Percentiles rank a stretch among this genome's conserved stretches.
Conservation (phyloP, 805 yeast genomes). For the Ogataea nonfermentans region DNA sequence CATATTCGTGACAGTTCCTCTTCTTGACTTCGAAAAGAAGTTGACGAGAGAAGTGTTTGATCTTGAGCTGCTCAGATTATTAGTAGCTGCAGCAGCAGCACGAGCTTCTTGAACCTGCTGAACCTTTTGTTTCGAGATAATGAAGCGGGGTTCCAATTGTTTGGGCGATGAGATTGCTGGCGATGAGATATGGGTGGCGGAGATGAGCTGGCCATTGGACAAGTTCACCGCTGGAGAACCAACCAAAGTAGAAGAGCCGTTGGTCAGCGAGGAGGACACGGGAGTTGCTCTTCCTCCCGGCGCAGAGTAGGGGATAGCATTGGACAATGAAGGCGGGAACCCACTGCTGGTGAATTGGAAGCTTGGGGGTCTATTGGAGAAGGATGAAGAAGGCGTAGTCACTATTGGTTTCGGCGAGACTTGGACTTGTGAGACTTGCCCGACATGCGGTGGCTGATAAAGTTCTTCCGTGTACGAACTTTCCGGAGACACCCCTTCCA, state of each 20-base stretch:
- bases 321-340: constrained; percentile 45
- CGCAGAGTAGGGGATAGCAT: constrained; percentile 67
- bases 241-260: constrained; percentile 2
- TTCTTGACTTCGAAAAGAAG: constrained; percentile 48
- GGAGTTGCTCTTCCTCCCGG: constrained; percentile 54
- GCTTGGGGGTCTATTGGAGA: constrained; percentile 13
- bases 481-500: constrained; percentile 35
- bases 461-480: constrained; percentile 19
- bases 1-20: constrained; percentile 34
- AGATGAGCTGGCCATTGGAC: constrained; percentile 56
- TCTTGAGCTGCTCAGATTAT: constrained; percentile 20
- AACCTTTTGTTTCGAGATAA: constrained; percentile 75
- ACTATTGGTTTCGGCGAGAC: constrained; percentile 12
- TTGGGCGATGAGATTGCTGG: constrained; percentile 58
- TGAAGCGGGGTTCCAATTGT: constrained; percentile 80
- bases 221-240: constrained; percentile 31
- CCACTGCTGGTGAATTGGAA: constrained; percentile 21
- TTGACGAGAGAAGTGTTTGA: constrained; percentile 50
- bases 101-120: constrained; percentile 51
- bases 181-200: constrained; percentile 65
- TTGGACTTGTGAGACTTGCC: constrained; percentile 3
- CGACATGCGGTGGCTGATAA: constrained; percentile 5
- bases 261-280: constrained; percentile 25
- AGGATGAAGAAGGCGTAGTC: constrained; percentile 15
- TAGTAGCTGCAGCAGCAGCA: constrained; percentile 24